Percentiles rank a stretch among this genome's conserved stretches.
These are phyloP conservation scores for Ceratocystis huliohia DNA, from an alignment of 2,329 filamentous ascomycete genomes.

Conservation along the genomic window DNA sequence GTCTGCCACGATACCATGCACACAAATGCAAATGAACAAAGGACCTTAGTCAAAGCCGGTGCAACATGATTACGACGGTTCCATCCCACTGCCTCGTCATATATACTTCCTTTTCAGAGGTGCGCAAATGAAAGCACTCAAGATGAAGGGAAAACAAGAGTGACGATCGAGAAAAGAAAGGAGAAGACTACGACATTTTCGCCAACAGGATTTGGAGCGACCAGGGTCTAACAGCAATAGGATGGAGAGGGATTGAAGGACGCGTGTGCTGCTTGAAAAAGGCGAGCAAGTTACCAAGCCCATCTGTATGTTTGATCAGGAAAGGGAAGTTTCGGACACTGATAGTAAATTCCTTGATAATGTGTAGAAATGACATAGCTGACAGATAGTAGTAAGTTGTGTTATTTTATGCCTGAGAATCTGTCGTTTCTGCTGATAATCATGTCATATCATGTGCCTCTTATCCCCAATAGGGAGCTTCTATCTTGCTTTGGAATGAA, in stretches of 20 bases:
- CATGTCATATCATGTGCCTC: constrained; percentile 3
- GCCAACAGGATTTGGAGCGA: background rate
- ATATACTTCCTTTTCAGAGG: background rate
- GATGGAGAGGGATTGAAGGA: background rate
- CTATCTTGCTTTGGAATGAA: background rate
- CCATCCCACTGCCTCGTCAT: background rate
- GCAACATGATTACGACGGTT: background rate
- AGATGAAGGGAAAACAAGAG: background rate
- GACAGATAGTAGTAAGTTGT: background rate
- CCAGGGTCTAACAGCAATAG: background rate
- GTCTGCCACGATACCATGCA: background rate
- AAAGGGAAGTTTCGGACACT: background rate
- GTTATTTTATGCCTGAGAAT: background rate
- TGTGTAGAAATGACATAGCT: background rate
- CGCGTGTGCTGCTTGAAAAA: background rate
- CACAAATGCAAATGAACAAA: background rate
- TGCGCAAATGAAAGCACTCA: background rate
- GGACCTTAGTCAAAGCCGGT: background rate
- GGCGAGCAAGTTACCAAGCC: background rate
- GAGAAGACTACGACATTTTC: background rate
- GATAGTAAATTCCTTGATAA: background rate
- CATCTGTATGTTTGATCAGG: background rate
- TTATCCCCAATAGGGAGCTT: background rate
- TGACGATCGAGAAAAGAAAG: background rate
- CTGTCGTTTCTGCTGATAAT: background rate